phyloP scores from a whole-genome alignment of 805 yeast species.

The Yarrowia osloensis region DNA sequence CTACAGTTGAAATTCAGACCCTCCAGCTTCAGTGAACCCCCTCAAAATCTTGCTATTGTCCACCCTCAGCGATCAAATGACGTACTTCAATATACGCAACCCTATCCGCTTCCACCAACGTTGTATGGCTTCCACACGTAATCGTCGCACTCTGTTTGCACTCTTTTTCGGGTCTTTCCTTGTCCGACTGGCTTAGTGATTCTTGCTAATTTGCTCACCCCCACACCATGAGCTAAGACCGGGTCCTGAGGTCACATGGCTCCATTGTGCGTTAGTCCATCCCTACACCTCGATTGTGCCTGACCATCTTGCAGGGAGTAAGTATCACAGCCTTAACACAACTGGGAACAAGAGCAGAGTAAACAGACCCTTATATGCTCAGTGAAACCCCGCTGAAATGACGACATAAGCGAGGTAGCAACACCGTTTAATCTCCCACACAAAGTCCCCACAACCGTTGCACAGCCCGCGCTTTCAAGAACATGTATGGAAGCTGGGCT shows the following conservation, averaged over 20 bases:
- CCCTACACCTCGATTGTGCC: not conserved
- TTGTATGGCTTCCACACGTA: slow-evolving; percentile 8
- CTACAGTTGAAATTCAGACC: too few species aligned
- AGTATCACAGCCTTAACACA: not conserved
- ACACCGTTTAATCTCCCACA: not conserved
- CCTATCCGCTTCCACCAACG: not conserved
- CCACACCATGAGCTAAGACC: not conserved
- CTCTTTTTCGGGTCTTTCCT: not conserved
- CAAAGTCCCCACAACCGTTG: not conserved
- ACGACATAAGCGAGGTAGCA: too few species aligned
- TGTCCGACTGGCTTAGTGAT: not conserved
- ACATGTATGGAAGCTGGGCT: slow-evolving; percentile 29
- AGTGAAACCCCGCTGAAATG: too few species aligned
- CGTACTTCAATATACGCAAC: too few species aligned
- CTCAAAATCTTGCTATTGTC: too few species aligned
- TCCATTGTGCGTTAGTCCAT: not conserved
- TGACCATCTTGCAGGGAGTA: not conserved
- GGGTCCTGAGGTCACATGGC: not conserved
- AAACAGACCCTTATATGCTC: too few species aligned
- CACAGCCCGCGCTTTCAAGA: slow-evolving; percentile 12
- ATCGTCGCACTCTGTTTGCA: slow-evolving; percentile 1
- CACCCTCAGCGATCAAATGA: too few species aligned
- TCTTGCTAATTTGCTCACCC: slow-evolving; percentile 22
- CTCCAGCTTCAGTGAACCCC: too few species aligned
- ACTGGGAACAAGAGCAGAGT: not conserved